Base-by-base conservation (phyloP, 345 rosid genomes). In the Gossypium ekmanianum region DNA sequence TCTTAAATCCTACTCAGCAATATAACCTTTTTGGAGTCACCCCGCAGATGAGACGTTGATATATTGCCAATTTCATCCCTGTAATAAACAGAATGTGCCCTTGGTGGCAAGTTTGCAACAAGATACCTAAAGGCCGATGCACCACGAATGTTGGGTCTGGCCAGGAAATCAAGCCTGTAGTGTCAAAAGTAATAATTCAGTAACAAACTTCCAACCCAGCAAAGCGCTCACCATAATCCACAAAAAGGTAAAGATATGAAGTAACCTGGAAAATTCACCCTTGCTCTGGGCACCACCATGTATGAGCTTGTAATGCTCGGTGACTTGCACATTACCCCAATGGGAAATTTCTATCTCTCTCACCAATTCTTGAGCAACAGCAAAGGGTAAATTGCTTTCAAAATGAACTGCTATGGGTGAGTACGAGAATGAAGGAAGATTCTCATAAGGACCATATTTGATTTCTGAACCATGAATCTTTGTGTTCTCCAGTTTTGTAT, bases 41-140 rank as follows among this genome's bases (percentile, higher is more conserved):
- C 81, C 85, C 88, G 77, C 69, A 93, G 79, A 81, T 83, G 81
- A 83, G 99, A 93, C n/a, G 98, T 96, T 48, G 99, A 96, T 85
- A 96, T 93, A 83, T 96, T 96, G 75, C 99, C 99, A 83, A 92
- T 92, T 77, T 88, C 97, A 85, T 96, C 98, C 78, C 98, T 85
- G 76, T 91, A 96, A 73, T 92, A 93, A 75, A 93, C 85, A 62
- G 99, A 96, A 82, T 90, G 98, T 59, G 97, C 90, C 77, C 95
- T 88, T 5, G 98, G 95, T 54, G 99, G 99, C 88, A 96, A 86
- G 74, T 81, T 84, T 16, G 95, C 98, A 76, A 86, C 80, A 77
- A 96, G 90, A 83, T 85, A 80, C 80, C 75, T 88, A 69, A 93
- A 81, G 76, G 98, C 93, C 73, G 97, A 84, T 79, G 87, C 92